These are phyloP conservation scores for Funneliformis geosporum DNA, from an alignment of 192 early-diverging fungal species.

Conservation along the genomic window DNA sequence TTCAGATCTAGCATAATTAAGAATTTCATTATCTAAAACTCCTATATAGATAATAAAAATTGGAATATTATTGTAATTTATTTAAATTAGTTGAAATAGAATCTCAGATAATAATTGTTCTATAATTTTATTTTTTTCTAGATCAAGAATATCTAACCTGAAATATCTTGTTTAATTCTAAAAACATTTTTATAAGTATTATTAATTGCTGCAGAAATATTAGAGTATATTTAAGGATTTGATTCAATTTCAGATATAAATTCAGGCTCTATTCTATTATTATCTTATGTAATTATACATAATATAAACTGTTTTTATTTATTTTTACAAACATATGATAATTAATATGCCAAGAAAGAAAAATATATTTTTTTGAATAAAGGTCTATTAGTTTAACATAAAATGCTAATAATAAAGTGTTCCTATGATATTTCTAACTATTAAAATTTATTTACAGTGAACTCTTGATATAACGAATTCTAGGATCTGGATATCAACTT, in stretches of 20 bases:
- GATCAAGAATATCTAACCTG: neutral
- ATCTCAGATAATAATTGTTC: neutral
- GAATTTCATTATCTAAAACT: conserved; percentile 2
- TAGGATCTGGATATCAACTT: too few relatives aligned
- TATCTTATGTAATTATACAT: neutral
- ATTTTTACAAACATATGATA: neutral
- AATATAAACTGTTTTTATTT: conserved; percentile 14
- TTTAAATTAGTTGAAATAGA: neutral
- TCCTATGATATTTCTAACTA: neutral
- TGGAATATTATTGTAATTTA: neutral
- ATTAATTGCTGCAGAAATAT: conserved; percentile 13
- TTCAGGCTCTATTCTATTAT: neutral
- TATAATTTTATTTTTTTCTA: neutral
- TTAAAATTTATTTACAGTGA: neutral
- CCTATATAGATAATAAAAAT: conserved; percentile 1
- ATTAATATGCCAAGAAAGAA: neutral
- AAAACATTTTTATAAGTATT: conserved; percentile 3
- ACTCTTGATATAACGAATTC: too few relatives aligned
- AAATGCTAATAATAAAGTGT: neutral
- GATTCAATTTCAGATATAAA: conserved; percentile 12
- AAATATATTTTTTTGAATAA: neutral
- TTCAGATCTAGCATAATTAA: neutral
- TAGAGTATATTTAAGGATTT: neutral
- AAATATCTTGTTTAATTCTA: conserved; percentile 4
- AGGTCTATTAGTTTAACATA: neutral